These are phyloP conservation scores for Mycena floridula DNA, from an alignment of 768 basidiomycete species.

Conservation along the genomic window DNA sequence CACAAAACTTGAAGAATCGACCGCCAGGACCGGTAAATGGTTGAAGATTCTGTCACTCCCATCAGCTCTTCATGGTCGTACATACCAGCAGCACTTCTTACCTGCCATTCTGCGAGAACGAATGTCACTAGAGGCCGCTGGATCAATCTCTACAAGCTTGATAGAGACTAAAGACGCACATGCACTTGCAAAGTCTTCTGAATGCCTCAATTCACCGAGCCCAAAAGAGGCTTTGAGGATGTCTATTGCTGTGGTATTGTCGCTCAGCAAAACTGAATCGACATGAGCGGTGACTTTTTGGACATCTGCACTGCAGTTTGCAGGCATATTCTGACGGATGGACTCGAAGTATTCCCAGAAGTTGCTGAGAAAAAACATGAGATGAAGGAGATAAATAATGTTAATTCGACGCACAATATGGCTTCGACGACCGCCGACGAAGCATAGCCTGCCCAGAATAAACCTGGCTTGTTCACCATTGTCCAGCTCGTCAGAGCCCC, in stretches of 20 bases:
- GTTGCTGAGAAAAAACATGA: neutral
- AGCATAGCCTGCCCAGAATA: slow-evolving; percentile 32
- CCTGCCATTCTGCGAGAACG: slow-evolving; percentile 3
- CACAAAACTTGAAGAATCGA: slow-evolving; percentile 56
- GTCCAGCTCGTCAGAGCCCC: slow-evolving; percentile 28
- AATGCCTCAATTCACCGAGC: slow-evolving; percentile 38
- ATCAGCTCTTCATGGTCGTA: slow-evolving; percentile 44
- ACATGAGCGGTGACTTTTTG: slow-evolving; percentile 38
- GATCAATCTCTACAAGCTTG: slow-evolving; percentile 69
- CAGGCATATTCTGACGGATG: slow-evolving; percentile 38
- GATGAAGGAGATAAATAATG: slow-evolving; percentile 4
- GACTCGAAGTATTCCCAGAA: slow-evolving; percentile 41
- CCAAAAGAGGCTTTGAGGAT: slow-evolving; percentile 54
- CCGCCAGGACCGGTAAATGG: slow-evolving; percentile 39
- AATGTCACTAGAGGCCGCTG: slow-evolving; percentile 43
- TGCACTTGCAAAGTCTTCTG: too few species aligned
- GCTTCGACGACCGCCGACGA: slow-evolving; percentile 36
- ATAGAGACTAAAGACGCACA: too few species aligned
- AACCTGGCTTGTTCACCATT: slow-evolving; percentile 30
- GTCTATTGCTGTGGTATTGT: slow-evolving; percentile 40
- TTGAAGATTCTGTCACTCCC: slow-evolving; percentile 64
- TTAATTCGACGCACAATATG: slow-evolving; percentile 20
- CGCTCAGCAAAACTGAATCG: slow-evolving; percentile 36
- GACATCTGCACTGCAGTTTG: slow-evolving; percentile 44
- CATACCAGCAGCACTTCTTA: slow-evolving; percentile 18